Evolutionary conservation across 169 alveolate genomes (phyloP).

Genomic region (Plasmodium ovale): DNA sequence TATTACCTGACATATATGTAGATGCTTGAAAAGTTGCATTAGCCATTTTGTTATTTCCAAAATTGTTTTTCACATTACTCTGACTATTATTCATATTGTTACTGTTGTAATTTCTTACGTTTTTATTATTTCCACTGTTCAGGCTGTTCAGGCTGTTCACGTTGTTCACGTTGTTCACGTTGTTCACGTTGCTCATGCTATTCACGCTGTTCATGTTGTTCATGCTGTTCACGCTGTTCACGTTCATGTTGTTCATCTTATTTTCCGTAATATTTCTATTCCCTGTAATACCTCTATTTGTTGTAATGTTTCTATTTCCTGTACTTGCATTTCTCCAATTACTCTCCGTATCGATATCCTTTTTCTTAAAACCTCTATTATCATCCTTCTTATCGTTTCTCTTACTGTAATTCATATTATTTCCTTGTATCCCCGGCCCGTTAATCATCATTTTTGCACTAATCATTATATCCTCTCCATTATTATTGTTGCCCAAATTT

Average conservation of each 20-base stretch:
- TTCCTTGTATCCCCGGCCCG: slow-evolving; percentile 15
- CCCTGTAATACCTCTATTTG: too few species aligned
- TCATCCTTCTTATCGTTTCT: slow-evolving; percentile 68
- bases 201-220: background rate
- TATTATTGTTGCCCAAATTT: slow-evolving; percentile 16
- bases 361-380: slow-evolving; percentile 24
- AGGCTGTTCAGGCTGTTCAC: background rate
- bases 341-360: slow-evolving; percentile 36
- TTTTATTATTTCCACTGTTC: background rate
- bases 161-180: background rate
- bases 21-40: slow-evolving; percentile 11
- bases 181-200: background rate
- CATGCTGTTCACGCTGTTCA: background rate
- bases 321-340: slow-evolving; percentile 47
- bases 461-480: background rate
- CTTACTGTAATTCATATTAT: slow-evolving; percentile 20
- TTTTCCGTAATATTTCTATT: too few species aligned
- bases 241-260: background rate
- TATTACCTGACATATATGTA: slow-evolving; percentile 1
- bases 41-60: slow-evolving; percentile 2
- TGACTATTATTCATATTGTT: background rate
- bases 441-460: slow-evolving; percentile 6
- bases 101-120: background rate
- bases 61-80: background rate
- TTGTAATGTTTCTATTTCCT: background rate